These are phyloP conservation scores for Bathelium albidoporum DNA, from an alignment of 495 filamentous ascomycete species.

Conservation along the genomic window DNA sequence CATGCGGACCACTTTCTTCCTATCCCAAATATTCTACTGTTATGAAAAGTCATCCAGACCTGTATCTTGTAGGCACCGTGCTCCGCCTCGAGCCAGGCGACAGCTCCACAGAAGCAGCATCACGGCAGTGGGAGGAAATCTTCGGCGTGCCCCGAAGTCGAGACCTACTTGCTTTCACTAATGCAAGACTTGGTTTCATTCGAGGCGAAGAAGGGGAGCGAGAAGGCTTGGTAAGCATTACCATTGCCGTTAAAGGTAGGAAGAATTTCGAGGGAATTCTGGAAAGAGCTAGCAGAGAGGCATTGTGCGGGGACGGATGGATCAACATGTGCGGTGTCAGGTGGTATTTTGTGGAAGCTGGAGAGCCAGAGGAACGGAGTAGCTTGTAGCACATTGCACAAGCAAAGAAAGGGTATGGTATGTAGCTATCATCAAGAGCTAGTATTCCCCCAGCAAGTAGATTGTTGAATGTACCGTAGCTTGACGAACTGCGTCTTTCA, in stretches of 20 bases:
- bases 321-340: constrained; percentile 24
- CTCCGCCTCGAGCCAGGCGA: constrained; percentile 20
- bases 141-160: constrained; percentile 23
- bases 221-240: constrained; percentile 21
- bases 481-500: constrained; percentile 2
- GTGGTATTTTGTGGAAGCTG: constrained; percentile 20
- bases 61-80: constrained; percentile 21
- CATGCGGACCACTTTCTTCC: constrained; percentile 17
- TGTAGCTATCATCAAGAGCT: too few relatives aligned
- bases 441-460: not conserved
- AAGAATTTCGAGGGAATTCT: constrained; percentile 19
- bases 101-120: constrained; percentile 16
- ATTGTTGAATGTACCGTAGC: not conserved
- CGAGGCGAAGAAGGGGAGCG: constrained; percentile 17
- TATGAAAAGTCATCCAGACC: constrained; percentile 20
- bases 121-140: constrained; percentile 25
- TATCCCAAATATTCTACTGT: constrained; percentile 14
- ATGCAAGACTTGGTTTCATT: constrained; percentile 24
- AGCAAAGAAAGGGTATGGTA: too few relatives aligned
- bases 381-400: not conserved
- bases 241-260: constrained; percentile 21
- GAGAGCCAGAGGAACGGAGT: not conserved
- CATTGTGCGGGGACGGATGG: constrained; percentile 18
- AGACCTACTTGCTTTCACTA: constrained; percentile 26
- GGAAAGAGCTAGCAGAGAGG: constrained; percentile 17